These are phyloP conservation scores for Hypoxylon sp. DNA, from an alignment of 2,329 filamentous ascomycete species.

Conservation along the genomic window DNA sequence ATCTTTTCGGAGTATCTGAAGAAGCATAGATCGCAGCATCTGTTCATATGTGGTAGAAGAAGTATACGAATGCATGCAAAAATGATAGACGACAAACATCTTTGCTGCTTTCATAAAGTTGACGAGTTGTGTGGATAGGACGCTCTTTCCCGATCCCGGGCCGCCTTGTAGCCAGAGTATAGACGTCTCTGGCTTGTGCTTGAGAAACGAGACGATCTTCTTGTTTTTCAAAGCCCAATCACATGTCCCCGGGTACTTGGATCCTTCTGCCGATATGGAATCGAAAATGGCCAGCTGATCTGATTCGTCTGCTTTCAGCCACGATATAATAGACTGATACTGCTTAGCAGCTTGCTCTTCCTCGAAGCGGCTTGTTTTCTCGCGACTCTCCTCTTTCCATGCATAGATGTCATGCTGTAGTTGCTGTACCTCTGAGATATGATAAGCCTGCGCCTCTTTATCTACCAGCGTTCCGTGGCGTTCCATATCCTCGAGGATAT, in stretches of 20 bases:
- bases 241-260: conserved; percentile 50
- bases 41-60: conserved; percentile 44
- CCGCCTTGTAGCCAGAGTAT: conserved; percentile 54
- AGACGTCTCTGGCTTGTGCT: conserved; percentile 31
- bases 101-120: conserved; percentile 46
- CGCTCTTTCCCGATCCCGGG: conserved; percentile 56
- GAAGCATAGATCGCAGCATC: not conserved
- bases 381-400: not conserved
- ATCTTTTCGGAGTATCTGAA: not conserved
- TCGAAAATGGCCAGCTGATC: conserved; percentile 1
- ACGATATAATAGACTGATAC: not conserved
- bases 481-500: not conserved
- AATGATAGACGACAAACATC: conserved; percentile 50
- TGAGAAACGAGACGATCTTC: conserved; percentile 49
- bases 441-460: not conserved
- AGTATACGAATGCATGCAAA: conserved; percentile 53
- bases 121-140: conserved; percentile 50
- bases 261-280: not conserved
- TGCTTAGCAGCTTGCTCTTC: not conserved
- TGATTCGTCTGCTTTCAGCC: conserved; percentile 4
- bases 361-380: not conserved
- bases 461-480: not conserved
- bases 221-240: conserved; percentile 53
- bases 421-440: not conserved
- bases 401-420: not conserved